Conservation (phyloP, 1,139 yeast species). For the Geotrichum citri-aurantii region DNA sequence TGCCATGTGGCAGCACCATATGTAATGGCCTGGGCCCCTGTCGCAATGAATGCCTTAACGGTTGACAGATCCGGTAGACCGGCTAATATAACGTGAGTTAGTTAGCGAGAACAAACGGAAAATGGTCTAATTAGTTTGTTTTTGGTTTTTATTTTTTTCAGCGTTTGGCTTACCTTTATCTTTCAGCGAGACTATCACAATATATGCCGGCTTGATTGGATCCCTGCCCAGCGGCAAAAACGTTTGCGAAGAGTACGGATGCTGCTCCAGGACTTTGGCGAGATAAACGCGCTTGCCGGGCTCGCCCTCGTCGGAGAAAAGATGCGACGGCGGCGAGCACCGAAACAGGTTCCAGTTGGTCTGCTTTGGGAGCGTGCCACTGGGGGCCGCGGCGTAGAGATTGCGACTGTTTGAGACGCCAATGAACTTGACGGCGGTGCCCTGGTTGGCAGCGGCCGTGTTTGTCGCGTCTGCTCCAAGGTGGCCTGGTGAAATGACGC, state of each 20-base stretch:
- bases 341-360: slow-evolving; percentile 82
- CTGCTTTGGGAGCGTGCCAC: slow-evolving; percentile 41
- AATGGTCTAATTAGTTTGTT: neutral
- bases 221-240: slow-evolving; percentile 81
- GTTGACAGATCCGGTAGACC: slow-evolving; percentile 56
- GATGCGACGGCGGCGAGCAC: slow-evolving; percentile 66
- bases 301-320: slow-evolving; percentile 35
- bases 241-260: slow-evolving; percentile 86
- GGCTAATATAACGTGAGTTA: slow-evolving; percentile 26
- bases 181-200: slow-evolving; percentile 75
- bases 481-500: slow-evolving; percentile 51
- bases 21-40: slow-evolving; percentile 83
- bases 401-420: slow-evolving; percentile 66
- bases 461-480: slow-evolving; percentile 38
- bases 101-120: neutral
- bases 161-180: slow-evolving; percentile 29
- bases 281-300: slow-evolving; percentile 36
- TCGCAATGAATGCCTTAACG: slow-evolving; percentile 63
- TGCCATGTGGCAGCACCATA: slow-evolving; percentile 82
- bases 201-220: slow-evolving; percentile 46
- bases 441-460: slow-evolving; percentile 71
- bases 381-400: slow-evolving; percentile 44
- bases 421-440: slow-evolving; percentile 79
- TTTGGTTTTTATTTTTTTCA: slow-evolving; percentile 5
- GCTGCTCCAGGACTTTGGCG: slow-evolving; percentile 77